Evolutionary conservation across 2,329 filamentous ascomycete genomes (phyloP).

Genomic region (Curvularia eragrostidis): DNA sequence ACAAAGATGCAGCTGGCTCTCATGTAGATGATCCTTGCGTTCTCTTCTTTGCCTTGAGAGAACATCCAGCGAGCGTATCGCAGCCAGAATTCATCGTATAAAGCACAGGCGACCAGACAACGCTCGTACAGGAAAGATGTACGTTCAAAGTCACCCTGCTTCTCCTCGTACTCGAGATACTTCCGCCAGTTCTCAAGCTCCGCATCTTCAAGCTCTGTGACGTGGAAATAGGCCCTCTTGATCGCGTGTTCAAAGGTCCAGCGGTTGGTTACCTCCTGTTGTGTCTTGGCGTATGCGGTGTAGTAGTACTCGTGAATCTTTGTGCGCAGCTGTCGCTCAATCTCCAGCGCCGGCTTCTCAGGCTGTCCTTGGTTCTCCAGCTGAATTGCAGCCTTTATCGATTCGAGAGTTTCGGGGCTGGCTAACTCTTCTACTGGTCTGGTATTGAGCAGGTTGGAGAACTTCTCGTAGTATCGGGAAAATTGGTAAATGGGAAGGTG

Average conservation of each 20-base stretch:
- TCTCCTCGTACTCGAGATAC: constrained; percentile 95
- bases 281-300: constrained; percentile 79
- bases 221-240: constrained; percentile 96
- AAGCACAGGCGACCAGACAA: constrained; percentile 88
- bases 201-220: constrained; percentile 85
- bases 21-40: constrained; percentile 90
- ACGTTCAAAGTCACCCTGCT: constrained; percentile 76
- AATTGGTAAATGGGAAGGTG: constrained; percentile 96
- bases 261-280: constrained; percentile 86
- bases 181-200: constrained; percentile 93
- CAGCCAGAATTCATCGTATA: constrained; percentile 98
- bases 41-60: constrained; percentile 78
- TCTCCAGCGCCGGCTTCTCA: constrained; percentile 72
- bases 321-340: constrained; percentile 80
- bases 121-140: constrained; percentile 89
- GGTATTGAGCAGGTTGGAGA: constrained; percentile 74
- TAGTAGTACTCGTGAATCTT: constrained; percentile 83
- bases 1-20: constrained; percentile 85
- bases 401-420: constrained; percentile 69
- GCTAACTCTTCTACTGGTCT: constrained; percentile 77
- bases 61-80: constrained; percentile 95
- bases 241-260: constrained; percentile 96
- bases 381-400: constrained; percentile 75
- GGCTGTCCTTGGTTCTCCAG: constrained; percentile 63
- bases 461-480: constrained; percentile 91